Evolutionary conservation across 139 green algal species (phyloP), one percentile per base, ranked within the genome.

Genomic region (Pleodorina starrii): DNA sequence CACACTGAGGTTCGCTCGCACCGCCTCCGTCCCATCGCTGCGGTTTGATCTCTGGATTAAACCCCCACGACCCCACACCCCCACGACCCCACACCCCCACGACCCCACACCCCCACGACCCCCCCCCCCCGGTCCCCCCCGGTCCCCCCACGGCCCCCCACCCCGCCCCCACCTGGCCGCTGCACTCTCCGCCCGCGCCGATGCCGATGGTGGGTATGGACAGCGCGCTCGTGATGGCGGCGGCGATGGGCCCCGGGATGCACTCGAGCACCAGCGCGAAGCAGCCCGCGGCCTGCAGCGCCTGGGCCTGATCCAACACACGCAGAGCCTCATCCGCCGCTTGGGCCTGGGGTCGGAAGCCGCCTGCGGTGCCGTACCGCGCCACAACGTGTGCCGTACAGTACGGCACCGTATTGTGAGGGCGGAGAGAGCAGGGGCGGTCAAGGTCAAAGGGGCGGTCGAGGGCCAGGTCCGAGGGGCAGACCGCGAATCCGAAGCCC

Each of bases 171-270:
- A 97, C 96, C 94, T 99, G 97, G 10, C 98, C 98, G 86, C 93
- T 97, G 77, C 91, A 97, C 36, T 89, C 59, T 0, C 89, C 75
- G 6, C 98, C 98, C 1, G 98, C 98, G 4, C 98, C 98, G 57
- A 99, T 99, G 75, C 98, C 98, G 72, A 99, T 99, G 80, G 97
- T 99, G 73, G 98, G 98, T 44, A 99, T 97, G 91, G 68, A 72
- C 7, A 99, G 57, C 46, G 95, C 91, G 0, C 54, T 57, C 0
- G 98, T 99, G 43, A 99, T 89, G 1, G 97, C 98, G 19, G 96
- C 97, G 29, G 96, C 97, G 27, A 99, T 96, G 21, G 94, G 73
- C 12, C 92, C 93, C 0, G 98, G 98, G 27, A 99, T 93, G 92
- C 98, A 99, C 94, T 99, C 98, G 11, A 99, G 90, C 82, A 99